These are phyloP conservation scores for Solanum piurae DNA, from an alignment of 257 asterid species.

Conservation along the genomic window DNA sequence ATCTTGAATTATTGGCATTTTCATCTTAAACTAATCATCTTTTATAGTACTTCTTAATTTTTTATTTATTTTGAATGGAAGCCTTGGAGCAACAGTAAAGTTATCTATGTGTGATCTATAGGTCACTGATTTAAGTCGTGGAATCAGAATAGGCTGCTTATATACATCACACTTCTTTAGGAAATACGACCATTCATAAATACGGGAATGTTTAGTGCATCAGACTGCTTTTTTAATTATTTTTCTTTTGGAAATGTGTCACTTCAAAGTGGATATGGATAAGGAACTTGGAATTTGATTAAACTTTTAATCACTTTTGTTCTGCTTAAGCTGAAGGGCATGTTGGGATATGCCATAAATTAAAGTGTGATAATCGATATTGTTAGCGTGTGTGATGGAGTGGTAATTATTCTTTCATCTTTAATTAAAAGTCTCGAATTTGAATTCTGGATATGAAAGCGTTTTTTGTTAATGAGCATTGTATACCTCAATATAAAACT, in stretches of 20 bases:
- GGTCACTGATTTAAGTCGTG: neutral
- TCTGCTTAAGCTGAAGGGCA: conserved; percentile 14
- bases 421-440: neutral
- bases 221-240: neutral
- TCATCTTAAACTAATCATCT: neutral
- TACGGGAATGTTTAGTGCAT: neutral
- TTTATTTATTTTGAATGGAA: neutral
- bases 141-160: neutral
- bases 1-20: neutral
- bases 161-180: neutral
- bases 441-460: fast-evolving
- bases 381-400: neutral
- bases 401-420: neutral
- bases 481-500: neutral
- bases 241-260: neutral
- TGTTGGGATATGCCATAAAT: conserved; percentile 14
- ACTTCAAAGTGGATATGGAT: conserved; percentile 29
- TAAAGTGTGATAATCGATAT: no score
- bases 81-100: neutral
- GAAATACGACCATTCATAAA: neutral
- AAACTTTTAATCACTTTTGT: conserved; percentile 21
- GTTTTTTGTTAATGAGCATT: neutral
- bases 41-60: neutral
- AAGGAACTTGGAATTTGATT: conserved; percentile 15
- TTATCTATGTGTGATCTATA: neutral